Base-by-base conservation (phyloP, 2,329 filamentous ascomycete species). In the Cladophialophora bantiana region DNA sequence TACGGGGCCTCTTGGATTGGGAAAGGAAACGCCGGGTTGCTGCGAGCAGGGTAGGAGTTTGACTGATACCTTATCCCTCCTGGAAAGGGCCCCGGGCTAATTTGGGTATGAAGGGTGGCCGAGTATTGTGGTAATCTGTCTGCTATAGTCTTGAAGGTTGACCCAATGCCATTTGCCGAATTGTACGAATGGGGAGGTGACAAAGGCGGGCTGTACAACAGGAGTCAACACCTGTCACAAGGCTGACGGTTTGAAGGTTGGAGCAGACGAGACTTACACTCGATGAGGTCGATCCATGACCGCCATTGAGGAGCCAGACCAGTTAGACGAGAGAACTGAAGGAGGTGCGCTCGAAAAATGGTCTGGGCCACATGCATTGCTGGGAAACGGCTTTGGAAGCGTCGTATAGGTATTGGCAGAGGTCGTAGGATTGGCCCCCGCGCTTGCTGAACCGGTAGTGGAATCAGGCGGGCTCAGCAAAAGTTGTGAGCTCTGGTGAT, bases 361-460 rank as follows among this genome's bases (percentile, higher is more conserved):
- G 38, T 71, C 70, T 61, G 69, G 50, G 7, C 65, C 26, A 48
- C 61, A 64, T 62, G 64, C 69, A 72, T 72, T 67, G 66, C 62
- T 78, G 58, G 75, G 68, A 70, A 78, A 80, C 59, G 75, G 67
- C 70, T 75, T 78, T 50, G 76, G 74, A 58, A 81, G 67, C 69
- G 76, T 74, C 48, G 80, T 74, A 72, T 78, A 84, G 70, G 80
- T 77, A 71, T 82, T 78, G 56, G 82, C 82, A 35, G 83, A 84
- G 66, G 80, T 78, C 73, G 81, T 82, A 70, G 84, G 84, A 71
- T 81, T 82, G 66, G 82, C 82, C 73, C 81, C 84, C 72, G 82
- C 81, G 70, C 83, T 83, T 73, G 81, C 82, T 70, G 82, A 86
- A 74, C 84, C 85, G 64, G 82, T 83, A 64, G 82, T 84, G 68